A percentile compares a stretch with the other conserved stretches of the same genome.
phyloP scores from a whole-genome alignment of 2,329 filamentous ascomycete species.

The Fusarium pseudoanthophilum region DNA sequence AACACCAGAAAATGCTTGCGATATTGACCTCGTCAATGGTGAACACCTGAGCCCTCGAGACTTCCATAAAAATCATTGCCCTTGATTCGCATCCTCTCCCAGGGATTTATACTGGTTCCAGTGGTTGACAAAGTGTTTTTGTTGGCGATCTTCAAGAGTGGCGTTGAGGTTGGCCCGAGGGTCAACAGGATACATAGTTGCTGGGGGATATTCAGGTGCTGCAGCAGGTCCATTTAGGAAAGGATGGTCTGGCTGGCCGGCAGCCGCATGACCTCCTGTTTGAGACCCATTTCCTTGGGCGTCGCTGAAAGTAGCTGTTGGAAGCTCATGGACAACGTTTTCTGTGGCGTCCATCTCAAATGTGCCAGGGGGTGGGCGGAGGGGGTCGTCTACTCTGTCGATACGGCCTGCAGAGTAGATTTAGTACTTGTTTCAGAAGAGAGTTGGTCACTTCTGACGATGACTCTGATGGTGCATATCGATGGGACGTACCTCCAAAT shows the following conservation, averaged over 20 bases:
- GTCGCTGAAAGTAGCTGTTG: conserved; percentile 39
- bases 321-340: conserved; percentile 48
- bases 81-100: conserved; percentile 8
- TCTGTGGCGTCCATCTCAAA: conserved; percentile 54
- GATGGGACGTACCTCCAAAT: conserved; percentile 55
- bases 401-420: conserved; percentile 46
- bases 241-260: conserved; percentile 8
- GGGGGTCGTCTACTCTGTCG: conserved; percentile 46
- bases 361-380: conserved; percentile 43
- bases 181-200: conserved; percentile 37
- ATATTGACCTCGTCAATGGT: not conserved
- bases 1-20: conserved; percentile 42
- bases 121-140: conserved; percentile 51
- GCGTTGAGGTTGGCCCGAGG: conserved; percentile 51
- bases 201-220: conserved; percentile 8
- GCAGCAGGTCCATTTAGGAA: conserved; percentile 13
- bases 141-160: conserved; percentile 43
- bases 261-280: conserved; percentile 1
- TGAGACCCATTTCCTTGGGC: conserved; percentile 14
- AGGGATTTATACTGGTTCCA: conserved; percentile 51
- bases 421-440: conserved; percentile 25
- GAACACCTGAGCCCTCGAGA: not conserved
- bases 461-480: not conserved
- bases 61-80: not conserved
- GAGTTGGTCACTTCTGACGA: not conserved